phyloP scores from a whole-genome alignment of 2,329 filamentous ascomycete genomes.

The Phialophora tarda region DNA sequence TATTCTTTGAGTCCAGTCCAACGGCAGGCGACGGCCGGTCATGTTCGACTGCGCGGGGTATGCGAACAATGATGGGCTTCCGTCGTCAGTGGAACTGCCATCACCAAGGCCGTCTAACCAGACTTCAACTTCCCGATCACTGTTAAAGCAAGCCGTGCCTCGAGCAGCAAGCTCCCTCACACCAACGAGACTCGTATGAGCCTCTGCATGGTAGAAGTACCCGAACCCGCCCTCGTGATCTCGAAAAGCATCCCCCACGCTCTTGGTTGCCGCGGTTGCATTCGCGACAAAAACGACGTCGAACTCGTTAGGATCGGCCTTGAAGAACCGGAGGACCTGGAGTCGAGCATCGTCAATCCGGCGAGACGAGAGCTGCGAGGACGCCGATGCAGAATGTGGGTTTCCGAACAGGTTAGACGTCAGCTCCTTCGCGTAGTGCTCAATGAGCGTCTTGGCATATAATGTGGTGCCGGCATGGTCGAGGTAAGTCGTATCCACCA shows the following conservation, averaged over 20 bases:
- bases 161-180: conserved; percentile 71
- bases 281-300: conserved; percentile 92
- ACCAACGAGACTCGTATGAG: conserved; percentile 87
- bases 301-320: conserved; percentile 78
- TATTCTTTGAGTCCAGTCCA: conserved; percentile 67
- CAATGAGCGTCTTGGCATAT: conserved; percentile 79
- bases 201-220: conserved; percentile 82
- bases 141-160: conserved; percentile 66
- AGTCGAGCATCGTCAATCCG: conserved; percentile 78
- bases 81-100: background rate
- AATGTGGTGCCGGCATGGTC: conserved; percentile 95
- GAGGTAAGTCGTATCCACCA: conserved; percentile 73
- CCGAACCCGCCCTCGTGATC: conserved; percentile 72
- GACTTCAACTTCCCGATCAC: conserved; percentile 64
- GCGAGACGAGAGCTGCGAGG: conserved; percentile 76
- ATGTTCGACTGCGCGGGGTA: conserved; percentile 94
- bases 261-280: conserved; percentile 86
- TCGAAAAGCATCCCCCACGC: conserved; percentile 79
- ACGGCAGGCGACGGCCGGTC: conserved; percentile 77
- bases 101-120: conserved; percentile 62
- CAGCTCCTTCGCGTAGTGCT: conserved; percentile 79
- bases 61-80: conserved; percentile 65
- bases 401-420: conserved; percentile 82
- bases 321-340: conserved; percentile 75
- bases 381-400: conserved; percentile 82